phyloP scores from a whole-genome alignment of 1,139 yeast genomes.

The Tardiomyces depauwii region DNA sequence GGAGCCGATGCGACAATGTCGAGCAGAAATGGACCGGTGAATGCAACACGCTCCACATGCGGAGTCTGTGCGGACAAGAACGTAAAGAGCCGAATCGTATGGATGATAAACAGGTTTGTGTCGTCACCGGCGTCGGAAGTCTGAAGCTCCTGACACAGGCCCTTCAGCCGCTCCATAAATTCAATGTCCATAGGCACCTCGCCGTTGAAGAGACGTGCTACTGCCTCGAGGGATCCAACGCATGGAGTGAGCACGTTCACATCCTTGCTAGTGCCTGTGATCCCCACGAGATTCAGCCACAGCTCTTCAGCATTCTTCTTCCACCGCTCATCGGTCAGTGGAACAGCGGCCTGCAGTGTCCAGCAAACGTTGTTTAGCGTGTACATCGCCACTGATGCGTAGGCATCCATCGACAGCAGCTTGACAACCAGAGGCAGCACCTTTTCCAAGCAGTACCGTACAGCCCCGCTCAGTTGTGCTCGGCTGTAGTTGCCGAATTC shows the following conservation, averaged over 20 bases:
- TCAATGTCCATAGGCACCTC: slow-evolving; percentile 16
- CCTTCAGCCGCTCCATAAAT: slow-evolving; percentile 5
- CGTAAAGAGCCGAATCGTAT: slow-evolving; percentile 40
- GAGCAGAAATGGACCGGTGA: neutral
- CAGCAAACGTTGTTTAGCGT: slow-evolving; percentile 52
- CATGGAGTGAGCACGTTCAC: neutral
- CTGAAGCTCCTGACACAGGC: neutral
- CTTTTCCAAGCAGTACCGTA: slow-evolving; percentile 8
- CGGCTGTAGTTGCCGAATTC: slow-evolving; percentile 4
- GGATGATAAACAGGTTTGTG: slow-evolving; percentile 8
- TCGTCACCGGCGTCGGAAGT: slow-evolving; percentile 1
- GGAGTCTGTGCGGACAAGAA: slow-evolving; percentile 1
- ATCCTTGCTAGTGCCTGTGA: slow-evolving; percentile 2
- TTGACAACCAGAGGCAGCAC: slow-evolving; percentile 8
- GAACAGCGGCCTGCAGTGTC: slow-evolving; percentile 12
- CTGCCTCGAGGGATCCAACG: neutral
- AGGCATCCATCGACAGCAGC: slow-evolving; percentile 10
- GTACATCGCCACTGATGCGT: slow-evolving; percentile 41
- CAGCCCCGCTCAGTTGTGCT: slow-evolving; percentile 1
- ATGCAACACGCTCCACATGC: slow-evolving; percentile 1
- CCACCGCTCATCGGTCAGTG: slow-evolving; percentile 15
- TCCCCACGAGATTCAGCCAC: slow-evolving; percentile 17
- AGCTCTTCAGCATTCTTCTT: slow-evolving; percentile 14
- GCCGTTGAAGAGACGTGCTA: slow-evolving; percentile 28
- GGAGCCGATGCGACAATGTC: slow-evolving; percentile 5